Base-by-base conservation (phyloP, 768 basidiomycete genomes). In the Paxillus rubicundulus region DNA sequence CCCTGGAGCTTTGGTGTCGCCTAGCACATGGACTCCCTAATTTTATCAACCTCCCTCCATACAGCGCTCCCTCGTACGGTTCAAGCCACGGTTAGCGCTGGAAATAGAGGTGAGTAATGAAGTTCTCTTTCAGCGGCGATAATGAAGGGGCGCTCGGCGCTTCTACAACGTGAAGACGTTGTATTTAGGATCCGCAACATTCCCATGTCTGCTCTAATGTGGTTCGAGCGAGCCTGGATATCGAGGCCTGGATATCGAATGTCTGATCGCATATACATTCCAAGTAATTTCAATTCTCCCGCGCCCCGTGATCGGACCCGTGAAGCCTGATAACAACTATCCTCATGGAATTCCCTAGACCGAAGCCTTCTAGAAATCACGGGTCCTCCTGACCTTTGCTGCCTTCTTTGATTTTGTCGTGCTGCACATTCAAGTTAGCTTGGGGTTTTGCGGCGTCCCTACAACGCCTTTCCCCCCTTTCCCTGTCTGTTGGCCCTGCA, bases 71-170 rank as follows among this genome's bases (percentile, higher is more conserved):
- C 33, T 14, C 4, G 12, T 52, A 9, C 17, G 18, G 20, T 13
- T 38, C 40, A 34, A 17, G 27, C n/a, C 30, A 45, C 45, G 56
- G 38, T 49, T 52, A 47, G 51, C 9, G 8, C 56, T 65, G 33
- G 37, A 47, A 54, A 59, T 60, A 56, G 39, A 47, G 47, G 55
- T 47, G 54, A 49, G 53, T 54, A 52, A 67, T 52, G 56, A 42
- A 46, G 45, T 54, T 53, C 40, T 52, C 39, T 34, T 51, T 14
- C 48, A 55, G 65, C 47, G 55, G 47, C 36, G 53, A 55, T 56
- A 52, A 27, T 41, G 38, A 38, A 36, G 36, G 45, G 46, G 17
- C 41, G 16, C 9, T 33, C 5, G 10, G 16, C 20, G 13, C 46
- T 54, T 57, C 50, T 42, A 48, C 57, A 57, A 50, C 57, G 65